Conservation (phyloP, 2,329 filamentous ascomycete genomes). For the Trichoderma arundinaceum region DNA sequence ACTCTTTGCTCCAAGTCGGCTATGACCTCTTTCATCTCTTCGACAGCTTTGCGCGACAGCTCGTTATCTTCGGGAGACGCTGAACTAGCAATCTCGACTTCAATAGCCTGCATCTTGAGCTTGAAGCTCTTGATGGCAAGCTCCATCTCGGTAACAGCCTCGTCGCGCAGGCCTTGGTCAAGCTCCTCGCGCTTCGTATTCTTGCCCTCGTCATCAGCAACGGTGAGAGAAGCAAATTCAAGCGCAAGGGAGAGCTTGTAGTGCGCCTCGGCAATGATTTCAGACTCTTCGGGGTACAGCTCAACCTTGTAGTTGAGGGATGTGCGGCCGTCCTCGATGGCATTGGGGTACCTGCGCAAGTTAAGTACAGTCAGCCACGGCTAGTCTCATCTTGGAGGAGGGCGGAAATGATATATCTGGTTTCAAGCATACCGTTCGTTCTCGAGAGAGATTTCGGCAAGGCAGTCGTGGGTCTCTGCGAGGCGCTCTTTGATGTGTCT, state of each 20-base stretch:
- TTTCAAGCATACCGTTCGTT: slow-evolving; percentile 71
- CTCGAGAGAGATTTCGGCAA: slow-evolving; percentile 96
- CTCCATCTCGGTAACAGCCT: slow-evolving; percentile 74
- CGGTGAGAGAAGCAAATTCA: slow-evolving; percentile 85
- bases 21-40: slow-evolving; percentile 78
- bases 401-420: background rate
- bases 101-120: slow-evolving; percentile 72
- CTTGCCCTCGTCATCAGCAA: slow-evolving; percentile 56
- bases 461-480: slow-evolving; percentile 90
- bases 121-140: slow-evolving; percentile 75
- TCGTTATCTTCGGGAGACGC: slow-evolving; percentile 72
- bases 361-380: background rate
- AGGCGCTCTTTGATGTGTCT: slow-evolving; percentile 80
- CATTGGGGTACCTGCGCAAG: slow-evolving; percentile 70
- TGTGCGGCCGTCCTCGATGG: slow-evolving; percentile 81
- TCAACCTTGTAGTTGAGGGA: slow-evolving; percentile 79
- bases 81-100: slow-evolving; percentile 67
- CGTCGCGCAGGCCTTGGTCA: slow-evolving; percentile 72
- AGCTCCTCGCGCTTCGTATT: slow-evolving; percentile 57
- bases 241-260: slow-evolving; percentile 95
- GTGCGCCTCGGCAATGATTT: slow-evolving; percentile 90
- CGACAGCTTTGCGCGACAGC: slow-evolving; percentile 64
- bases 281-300: slow-evolving; percentile 79
- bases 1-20: slow-evolving; percentile 79
- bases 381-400: background rate